These are phyloP conservation scores for Cyclaneusma minus DNA, from an alignment of 2,329 filamentous ascomycete genomes.

Conservation along the genomic window DNA sequence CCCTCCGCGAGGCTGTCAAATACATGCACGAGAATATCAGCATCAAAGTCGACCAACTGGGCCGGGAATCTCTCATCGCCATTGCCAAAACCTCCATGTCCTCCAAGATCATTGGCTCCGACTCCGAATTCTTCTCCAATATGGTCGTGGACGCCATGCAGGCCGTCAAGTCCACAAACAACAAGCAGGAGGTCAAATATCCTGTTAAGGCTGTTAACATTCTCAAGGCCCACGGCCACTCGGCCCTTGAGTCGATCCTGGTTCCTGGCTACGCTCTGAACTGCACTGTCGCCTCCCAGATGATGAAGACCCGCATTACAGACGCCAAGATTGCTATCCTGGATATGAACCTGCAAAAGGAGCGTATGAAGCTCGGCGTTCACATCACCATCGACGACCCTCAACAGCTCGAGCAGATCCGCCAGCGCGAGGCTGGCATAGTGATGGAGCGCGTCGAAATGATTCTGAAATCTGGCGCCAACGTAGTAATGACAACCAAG, in stretches of 20 bases:
- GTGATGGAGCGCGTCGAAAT: constrained; percentile 88
- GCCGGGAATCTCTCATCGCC: constrained; percentile 77
- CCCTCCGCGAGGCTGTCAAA: constrained; percentile 88
- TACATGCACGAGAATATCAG: constrained; percentile 99
- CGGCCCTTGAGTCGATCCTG: constrained; percentile 69
- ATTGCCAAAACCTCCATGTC: constrained; percentile 99
- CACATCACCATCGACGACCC: constrained; percentile 98
- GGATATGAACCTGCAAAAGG: constrained; percentile 98
- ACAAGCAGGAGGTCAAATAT: constrained; percentile 83
- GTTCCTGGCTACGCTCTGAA: constrained; percentile 96
- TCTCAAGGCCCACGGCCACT: constrained; percentile 95
- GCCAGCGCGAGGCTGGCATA: constrained; percentile 82
- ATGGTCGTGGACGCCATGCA: constrained; percentile 96
- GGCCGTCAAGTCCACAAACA: constrained; percentile 86
- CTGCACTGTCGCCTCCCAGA: constrained; percentile 96
- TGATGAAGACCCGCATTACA: constrained; percentile 82
- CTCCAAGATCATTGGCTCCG: constrained; percentile 92
- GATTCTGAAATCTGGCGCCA: constrained; percentile 94
- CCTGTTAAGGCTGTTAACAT: constrained; percentile 99
- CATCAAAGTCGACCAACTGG: constrained; percentile 84
- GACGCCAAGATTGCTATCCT: constrained; percentile 95
- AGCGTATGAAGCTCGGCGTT: constrained; percentile 97
- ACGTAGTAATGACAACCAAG: constrained; percentile 93
- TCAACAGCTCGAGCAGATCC: constrained; percentile 92
- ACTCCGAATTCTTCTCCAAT: constrained; percentile 92